A percentile compares a stretch with the other conserved stretches of the same genome.
Conservation (phyloP, 129 eudicot genomes). For the Chrysanthemum makinoi region DNA sequence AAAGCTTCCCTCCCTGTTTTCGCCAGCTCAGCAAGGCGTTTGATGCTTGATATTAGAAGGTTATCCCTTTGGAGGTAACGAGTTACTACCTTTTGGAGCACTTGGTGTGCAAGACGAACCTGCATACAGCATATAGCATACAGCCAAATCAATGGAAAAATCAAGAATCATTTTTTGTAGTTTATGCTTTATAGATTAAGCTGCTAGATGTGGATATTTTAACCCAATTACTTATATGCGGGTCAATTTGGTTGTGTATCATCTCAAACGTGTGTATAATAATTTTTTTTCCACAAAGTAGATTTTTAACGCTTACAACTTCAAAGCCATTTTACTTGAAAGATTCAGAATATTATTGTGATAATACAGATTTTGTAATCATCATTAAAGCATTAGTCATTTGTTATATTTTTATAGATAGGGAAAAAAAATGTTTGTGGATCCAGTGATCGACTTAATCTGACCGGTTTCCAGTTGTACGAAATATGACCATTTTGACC, state of each 20-base stretch:
- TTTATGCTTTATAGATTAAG: background rate
- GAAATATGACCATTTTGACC: background rate
- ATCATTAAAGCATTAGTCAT: background rate
- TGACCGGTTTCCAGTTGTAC: background rate
- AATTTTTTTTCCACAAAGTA: background rate
- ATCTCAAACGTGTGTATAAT: no score
- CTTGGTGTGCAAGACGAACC: constrained; percentile 96
- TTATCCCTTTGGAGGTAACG: constrained; percentile 87
- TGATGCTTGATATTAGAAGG: constrained; percentile 87
- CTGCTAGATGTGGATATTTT: background rate
- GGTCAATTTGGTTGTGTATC: background rate
- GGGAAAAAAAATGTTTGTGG: background rate
- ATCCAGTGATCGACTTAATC: no score
- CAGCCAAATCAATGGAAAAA: background rate
- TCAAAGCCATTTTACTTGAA: background rate
- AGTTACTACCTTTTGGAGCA: constrained; percentile 87
- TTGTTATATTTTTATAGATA: background rate
- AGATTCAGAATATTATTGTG: background rate
- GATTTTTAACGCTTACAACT: background rate
- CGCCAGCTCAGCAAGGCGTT: constrained; percentile 92
- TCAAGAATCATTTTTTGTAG: background rate
- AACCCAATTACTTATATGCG: background rate
- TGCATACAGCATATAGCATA: constrained; percentile 28
- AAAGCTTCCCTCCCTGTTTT: constrained; percentile 92
- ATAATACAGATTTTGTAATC: background rate